These are phyloP conservation scores for Rhodotorula mucilaginosa DNA, from an alignment of 1,284 basidiomycete species.

Conservation along the genomic window DNA sequence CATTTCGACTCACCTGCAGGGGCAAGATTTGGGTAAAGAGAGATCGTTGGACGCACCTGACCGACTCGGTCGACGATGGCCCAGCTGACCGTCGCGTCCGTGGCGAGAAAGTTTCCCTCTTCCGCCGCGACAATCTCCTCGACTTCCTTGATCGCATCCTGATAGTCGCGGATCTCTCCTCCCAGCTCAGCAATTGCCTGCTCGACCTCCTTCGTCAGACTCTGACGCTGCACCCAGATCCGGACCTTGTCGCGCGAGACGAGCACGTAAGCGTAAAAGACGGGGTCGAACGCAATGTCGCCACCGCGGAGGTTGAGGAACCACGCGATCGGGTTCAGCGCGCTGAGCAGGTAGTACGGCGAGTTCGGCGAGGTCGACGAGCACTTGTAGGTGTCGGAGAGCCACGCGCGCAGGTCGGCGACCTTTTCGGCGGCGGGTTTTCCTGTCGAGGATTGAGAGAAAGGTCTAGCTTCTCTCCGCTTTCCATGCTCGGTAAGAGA, in stretches of 20 bases:
- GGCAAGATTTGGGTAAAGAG: too few species aligned
- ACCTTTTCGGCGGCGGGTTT: conserved; percentile 68
- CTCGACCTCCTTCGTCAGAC: conserved; percentile 59
- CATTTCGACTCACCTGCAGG: too few species aligned
- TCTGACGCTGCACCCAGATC: conserved; percentile 57
- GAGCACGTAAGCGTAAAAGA: conserved; percentile 81
- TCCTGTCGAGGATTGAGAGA: conserved; percentile 45
- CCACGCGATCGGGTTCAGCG: conserved; percentile 61
- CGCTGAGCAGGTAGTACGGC: conserved; percentile 50
- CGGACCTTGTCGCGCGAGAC: conserved; percentile 50
- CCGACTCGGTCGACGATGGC: conserved; percentile 75
- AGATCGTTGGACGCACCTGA: too few species aligned
- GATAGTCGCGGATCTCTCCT: conserved; percentile 69
- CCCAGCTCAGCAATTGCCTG: conserved; percentile 59
- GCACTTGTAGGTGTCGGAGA: conserved; percentile 59
- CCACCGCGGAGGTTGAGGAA: conserved; percentile 75
- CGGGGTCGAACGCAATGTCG: conserved; percentile 83
- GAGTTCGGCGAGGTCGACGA: conserved; percentile 49
- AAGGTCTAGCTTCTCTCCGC: not conserved
- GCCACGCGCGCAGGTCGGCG: conserved; percentile 60
- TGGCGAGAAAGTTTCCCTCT: conserved; percentile 8
- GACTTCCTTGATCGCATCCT: conserved; percentile 56
- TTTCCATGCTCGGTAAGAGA: too few species aligned
- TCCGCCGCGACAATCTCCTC: conserved; percentile 7
- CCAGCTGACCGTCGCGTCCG: conserved; percentile 47